Conservation (phyloP, 139 green algal genomes). For the Chlamydomonas sphaeroides region DNA sequence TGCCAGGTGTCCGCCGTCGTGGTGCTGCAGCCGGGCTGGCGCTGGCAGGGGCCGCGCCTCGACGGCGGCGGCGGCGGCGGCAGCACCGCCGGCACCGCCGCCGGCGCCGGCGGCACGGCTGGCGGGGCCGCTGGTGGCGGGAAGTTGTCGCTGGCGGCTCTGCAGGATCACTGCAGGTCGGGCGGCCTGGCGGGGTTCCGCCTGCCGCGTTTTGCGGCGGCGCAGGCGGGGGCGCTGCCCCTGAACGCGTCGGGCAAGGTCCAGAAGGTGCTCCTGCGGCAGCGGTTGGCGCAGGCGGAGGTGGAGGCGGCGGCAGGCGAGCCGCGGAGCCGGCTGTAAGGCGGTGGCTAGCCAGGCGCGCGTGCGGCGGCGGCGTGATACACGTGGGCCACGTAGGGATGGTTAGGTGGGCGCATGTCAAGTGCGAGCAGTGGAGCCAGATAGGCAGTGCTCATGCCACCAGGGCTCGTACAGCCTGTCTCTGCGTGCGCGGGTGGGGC, state of each 20-base stretch:
- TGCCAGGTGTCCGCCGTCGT: slow-evolving; percentile 61
- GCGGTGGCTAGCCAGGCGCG: too few relatives aligned
- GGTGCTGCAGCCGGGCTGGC: slow-evolving; percentile 66
- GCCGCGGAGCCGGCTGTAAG: too few relatives aligned
- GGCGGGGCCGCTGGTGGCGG: too few relatives aligned
- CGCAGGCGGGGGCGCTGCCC: slow-evolving; percentile 51
- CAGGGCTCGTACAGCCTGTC: too few relatives aligned
- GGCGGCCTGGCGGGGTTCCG: slow-evolving; percentile 74
- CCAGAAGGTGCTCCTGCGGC: slow-evolving; percentile 63
- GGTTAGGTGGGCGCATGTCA: too few relatives aligned
- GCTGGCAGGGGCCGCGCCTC: slow-evolving; percentile 23
- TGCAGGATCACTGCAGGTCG: slow-evolving; percentile 65
- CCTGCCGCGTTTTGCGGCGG: slow-evolving; percentile 58
- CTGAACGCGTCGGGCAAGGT: slow-evolving; percentile 78
- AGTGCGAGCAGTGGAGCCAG: too few relatives aligned
- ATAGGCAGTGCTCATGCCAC: too few relatives aligned
- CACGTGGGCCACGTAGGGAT: too few relatives aligned
- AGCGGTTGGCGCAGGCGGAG: slow-evolving; percentile 13
- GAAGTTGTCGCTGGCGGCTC: background rate
- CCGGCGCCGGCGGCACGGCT: background rate
- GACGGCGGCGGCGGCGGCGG: background rate
- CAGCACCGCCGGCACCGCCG: slow-evolving; percentile 6
- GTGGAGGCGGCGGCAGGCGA: too few relatives aligned
- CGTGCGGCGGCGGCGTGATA: too few relatives aligned
- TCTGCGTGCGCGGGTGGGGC: too few relatives aligned